These are phyloP conservation scores for Botrytis aclada DNA, from an alignment of 2,329 filamentous ascomycete species.

Conservation along the genomic window DNA sequence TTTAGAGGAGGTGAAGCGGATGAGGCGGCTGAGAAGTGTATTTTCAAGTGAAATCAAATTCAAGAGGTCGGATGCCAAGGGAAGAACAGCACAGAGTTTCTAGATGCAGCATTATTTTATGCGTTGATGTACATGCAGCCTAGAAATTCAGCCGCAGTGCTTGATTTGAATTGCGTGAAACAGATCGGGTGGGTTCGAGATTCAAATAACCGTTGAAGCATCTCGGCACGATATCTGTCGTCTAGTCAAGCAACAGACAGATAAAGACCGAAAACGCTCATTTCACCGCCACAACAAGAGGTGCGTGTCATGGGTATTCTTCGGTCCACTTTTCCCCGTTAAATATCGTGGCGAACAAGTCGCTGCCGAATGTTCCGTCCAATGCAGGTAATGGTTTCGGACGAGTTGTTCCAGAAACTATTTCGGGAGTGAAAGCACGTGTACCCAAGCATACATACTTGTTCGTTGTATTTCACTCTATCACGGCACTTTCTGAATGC, in stretches of 20 bases:
- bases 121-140: background rate
- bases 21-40: background rate
- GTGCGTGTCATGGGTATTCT: background rate
- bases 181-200: background rate
- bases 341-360: background rate
- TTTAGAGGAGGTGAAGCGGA: background rate
- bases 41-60: background rate
- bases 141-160: background rate
- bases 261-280: background rate
- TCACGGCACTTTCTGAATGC: background rate
- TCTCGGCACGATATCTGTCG: background rate
- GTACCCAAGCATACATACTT: background rate
- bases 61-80: background rate
- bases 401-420: background rate
- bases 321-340: background rate
- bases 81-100: background rate
- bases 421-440: background rate
- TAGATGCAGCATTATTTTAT: background rate
- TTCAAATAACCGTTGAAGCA: background rate
- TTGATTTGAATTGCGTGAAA: background rate
- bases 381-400: background rate
- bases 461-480: background rate
- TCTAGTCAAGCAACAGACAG: background rate
- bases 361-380: background rate
- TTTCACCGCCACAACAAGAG: background rate